These are phyloP conservation scores for Ligustrum vulgare DNA, from an alignment of 257 asterid genomes.

Conservation along the genomic window DNA sequence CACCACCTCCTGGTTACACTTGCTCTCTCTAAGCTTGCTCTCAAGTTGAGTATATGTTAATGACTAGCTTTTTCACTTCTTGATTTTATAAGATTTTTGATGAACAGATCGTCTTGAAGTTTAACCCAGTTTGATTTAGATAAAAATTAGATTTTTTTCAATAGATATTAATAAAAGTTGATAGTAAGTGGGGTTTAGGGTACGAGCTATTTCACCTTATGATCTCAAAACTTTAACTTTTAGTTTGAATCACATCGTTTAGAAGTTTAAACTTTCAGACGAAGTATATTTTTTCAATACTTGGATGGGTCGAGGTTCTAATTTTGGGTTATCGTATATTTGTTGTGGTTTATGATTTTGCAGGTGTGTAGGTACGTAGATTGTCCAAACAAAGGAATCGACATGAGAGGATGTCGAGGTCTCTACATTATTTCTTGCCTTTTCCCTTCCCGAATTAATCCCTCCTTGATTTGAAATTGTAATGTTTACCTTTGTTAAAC, in stretches of 20 bases:
- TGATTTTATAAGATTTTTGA: background rate
- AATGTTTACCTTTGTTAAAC: background rate
- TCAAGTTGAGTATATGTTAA: conserved; percentile 12
- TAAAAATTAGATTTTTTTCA: too few relatives aligned
- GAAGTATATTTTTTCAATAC: too few relatives aligned
- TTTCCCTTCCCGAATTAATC: background rate
- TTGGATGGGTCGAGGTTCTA: background rate
- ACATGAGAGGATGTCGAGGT: conserved; percentile 49
- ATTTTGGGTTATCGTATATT: background rate
- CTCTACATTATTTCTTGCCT: background rate
- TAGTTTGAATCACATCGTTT: too few relatives aligned
- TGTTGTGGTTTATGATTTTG: background rate
- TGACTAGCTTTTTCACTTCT: background rate
- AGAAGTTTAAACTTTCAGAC: background rate
- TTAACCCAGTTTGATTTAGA: too few relatives aligned
- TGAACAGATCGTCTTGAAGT: background rate
- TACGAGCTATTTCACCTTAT: too few relatives aligned
- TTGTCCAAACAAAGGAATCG: conserved; percentile 20
- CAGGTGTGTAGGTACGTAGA: conserved; percentile 33
- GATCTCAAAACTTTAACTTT: too few relatives aligned
- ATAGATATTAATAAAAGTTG: too few relatives aligned
- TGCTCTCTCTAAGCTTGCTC: conserved; percentile 51
- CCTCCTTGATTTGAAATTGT: background rate
- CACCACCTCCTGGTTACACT: conserved; percentile 92
- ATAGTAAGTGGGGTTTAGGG: too few relatives aligned